Conservation (phyloP, 768 basidiomycete genomes). For the Mrakia blollopis region DNA sequence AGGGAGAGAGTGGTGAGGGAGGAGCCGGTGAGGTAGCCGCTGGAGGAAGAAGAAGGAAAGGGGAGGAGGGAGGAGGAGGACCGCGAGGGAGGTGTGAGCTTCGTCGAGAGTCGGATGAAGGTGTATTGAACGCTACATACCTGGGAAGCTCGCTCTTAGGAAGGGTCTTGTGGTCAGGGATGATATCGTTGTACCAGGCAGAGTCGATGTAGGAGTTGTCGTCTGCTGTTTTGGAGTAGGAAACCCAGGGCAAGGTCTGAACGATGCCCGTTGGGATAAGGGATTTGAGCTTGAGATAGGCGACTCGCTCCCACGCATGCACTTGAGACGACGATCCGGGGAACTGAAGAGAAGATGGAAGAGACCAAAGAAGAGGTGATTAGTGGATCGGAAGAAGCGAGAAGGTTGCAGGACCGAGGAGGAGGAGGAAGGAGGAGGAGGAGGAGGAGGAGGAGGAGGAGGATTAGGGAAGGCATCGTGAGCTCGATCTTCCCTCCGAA, state of each 20-base stretch:
- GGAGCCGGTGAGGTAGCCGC: neutral
- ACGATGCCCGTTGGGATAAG: conserved; percentile 31
- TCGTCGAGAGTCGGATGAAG: neutral
- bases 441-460: conserved; percentile 4
- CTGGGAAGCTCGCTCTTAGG: conserved; percentile 4
- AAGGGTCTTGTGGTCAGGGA: conserved; percentile 10
- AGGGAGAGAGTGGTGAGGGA: conserved; percentile 23
- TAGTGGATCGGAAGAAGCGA: neutral
- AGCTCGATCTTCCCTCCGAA: neutral
- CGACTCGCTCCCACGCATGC: conserved; percentile 22
- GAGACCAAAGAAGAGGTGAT: too few species aligned
- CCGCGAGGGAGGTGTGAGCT: neutral
- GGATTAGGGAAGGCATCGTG: neutral
- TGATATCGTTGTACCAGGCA: conserved; percentile 27
- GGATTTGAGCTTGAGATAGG: conserved; percentile 24
- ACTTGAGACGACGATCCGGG: neutral
- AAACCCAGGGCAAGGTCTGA: conserved; percentile 4
- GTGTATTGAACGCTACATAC: neutral
- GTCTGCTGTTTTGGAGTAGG: conserved; percentile 4
- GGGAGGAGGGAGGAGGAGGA: neutral
- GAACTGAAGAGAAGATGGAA: neutral
- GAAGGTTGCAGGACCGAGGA: too few species aligned
- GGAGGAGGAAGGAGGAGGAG: neutral
- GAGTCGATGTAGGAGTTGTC: conserved; percentile 9
- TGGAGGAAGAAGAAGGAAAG: neutral